Base-by-base conservation (phyloP, 768 basidiomycete species). In the Lentinula edodes region DNA sequence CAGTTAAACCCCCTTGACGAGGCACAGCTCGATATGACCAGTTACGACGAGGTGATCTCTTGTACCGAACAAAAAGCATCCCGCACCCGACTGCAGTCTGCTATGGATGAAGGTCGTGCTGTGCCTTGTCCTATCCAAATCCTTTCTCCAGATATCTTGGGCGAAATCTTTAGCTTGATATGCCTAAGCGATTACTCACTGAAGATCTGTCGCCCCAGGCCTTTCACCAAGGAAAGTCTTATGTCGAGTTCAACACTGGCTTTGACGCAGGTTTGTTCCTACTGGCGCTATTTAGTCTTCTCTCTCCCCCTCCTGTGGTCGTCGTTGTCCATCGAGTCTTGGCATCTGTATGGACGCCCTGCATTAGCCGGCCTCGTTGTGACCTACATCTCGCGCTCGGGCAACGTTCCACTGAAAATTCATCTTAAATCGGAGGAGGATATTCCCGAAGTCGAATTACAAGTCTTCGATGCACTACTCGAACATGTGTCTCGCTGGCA, bases 281-380 rank as follows among this genome's bases (percentile, higher is more conserved):
- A 32, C 6, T 52, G 51, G 51, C 28, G 51, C 2, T 52, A 38
- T 41, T 48, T 50, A 52, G 15, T 60, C 28, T 42, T 52, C 41
- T 52, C 58, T 61, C 10, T 54, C 34, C 52, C 64, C 60, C 63
- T 52, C 50, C 51, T 62, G 53, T 54, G 46, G 55, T 62, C 50
- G 34, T 42, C 52, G 43, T n/a, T 61, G 45, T 46, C 61, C 54
- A 52, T 54, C 57, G 60, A 60, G 55, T 59, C 46, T 42, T 34
- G 52, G 32, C 10, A 52, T 48, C n/a, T 42, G 39, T 36, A 60
- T 50, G 43, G 38, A 36, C 15, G 52, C 34, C 18, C 64, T 35
- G 23, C 43, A 7, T 52, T 58, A 34, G 39, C 59, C n/a, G 35
- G 41, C 45, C 52, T 51, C 62, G 42, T 61, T 48, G 43, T 55